Evolutionary conservation across 169 alveolate genomes (phyloP).

Genomic region (Plasmodium malariae): DNA sequence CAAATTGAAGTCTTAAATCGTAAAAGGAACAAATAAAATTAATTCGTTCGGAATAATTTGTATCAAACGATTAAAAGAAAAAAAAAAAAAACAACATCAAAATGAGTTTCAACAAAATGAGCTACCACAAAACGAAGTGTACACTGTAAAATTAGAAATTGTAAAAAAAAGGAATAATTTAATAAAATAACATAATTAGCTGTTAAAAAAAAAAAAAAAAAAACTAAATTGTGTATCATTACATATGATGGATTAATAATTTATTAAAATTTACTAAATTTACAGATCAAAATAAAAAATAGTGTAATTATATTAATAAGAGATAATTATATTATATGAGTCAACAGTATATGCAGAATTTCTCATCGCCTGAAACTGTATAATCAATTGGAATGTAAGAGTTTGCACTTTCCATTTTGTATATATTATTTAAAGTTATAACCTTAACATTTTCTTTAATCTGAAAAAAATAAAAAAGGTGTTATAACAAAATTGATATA

Average conservation of each 20-base stretch:
- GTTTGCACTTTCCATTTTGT: constrained; percentile 22
- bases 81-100: too few species aligned
- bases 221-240: background rate
- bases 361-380: constrained; percentile 5
- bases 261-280: background rate
- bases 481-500: too few species aligned
- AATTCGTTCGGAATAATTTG: background rate
- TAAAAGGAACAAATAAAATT: too few species aligned
- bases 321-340: background rate
- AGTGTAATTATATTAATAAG: background rate
- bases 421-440: constrained; percentile 31
- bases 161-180: background rate
- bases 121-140: too few species aligned
- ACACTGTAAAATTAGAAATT: background rate
- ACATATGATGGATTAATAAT: background rate
- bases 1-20: too few species aligned
- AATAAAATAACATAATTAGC: background rate
- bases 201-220: background rate
- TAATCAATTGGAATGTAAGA: constrained; percentile 27
- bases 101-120: background rate
- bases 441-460: constrained; percentile 20
- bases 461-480: constrained; percentile 18
- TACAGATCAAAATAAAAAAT: background rate
- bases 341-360: constrained; percentile 7
- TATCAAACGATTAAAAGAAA: background rate